Evolutionary conservation across 2,329 filamentous ascomycete species (phyloP), one percentile per base, ranked within the genome.

Genomic region (Thermochaetoides dissita): DNA sequence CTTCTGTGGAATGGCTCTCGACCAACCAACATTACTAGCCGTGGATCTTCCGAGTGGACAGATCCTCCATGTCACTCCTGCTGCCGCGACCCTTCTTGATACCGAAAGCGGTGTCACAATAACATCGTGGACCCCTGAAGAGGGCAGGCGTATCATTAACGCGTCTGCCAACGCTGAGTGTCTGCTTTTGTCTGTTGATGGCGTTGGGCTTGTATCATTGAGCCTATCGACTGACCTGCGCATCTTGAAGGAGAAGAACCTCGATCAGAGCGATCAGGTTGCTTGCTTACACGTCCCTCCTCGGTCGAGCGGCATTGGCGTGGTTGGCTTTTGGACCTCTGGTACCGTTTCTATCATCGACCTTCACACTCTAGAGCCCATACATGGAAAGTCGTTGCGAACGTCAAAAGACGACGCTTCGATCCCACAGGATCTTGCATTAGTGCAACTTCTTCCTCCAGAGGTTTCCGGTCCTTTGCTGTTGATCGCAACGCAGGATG

Each of bases 401-500:
- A 64, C 63, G 45, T 69, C 68, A 9, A 66, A 74, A 28, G 79
- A 88, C 44, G 79, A 76, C 36, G 73, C 81, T 7, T 86, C 85
- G 1, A 79, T 95, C 29, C 88, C 91, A 1, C 74, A 89, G 48
- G 86, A 87, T 40, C 71, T 96, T 29, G 75, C 80, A 0, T 71
- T 96, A 7, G 81, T 84, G 6, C 79, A 88, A 47, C 71, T 96
- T 4, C 72, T 95, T 36, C 79, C 80, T 10, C 67, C 70, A 6
- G 53, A 62, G 7, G 43, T 60, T 7, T 62, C 65, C 6, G 74
- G 73, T 0, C 81, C 86, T 0, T 94, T 84, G 0, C 68, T 98
- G 0, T 83, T 98, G 47, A 73, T 94, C 30, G 84, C 89, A 9
- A 83, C 95, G 73, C 86, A 93, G 38, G 89, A 96, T 60, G 91